Conservation (phyloP, 1,284 basidiomycete species). For the Cutaneotrichosporon arboriforme region DNA sequence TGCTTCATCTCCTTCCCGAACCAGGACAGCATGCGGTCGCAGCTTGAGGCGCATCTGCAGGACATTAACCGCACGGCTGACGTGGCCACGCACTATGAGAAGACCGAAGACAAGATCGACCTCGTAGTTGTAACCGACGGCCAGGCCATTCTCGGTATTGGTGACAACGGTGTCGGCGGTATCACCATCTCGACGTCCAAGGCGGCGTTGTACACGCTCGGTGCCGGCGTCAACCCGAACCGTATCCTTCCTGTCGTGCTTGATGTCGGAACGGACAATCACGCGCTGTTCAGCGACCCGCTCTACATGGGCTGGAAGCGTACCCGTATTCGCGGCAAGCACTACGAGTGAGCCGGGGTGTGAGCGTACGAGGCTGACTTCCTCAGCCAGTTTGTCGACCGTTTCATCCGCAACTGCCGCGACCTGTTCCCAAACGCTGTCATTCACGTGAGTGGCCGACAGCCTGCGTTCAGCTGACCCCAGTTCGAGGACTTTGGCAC, state of each 20-base stretch:
- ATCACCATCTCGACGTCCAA: slow-evolving; percentile 76
- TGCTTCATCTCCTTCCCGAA: slow-evolving; percentile 53
- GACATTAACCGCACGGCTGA: slow-evolving; percentile 55
- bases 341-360: slow-evolving; percentile 38
- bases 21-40: slow-evolving; percentile 60
- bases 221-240: slow-evolving; percentile 72
- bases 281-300: slow-evolving; percentile 48
- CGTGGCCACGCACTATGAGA: slow-evolving; percentile 61
- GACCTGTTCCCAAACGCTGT: slow-evolving; percentile 49
- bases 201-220: slow-evolving; percentile 72
- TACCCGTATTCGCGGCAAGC: slow-evolving; percentile 48
- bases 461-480: slow-evolving; percentile 4
- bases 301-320: slow-evolving; percentile 50
- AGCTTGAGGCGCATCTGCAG: slow-evolving; percentile 46
- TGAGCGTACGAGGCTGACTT: neutral
- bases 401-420: slow-evolving; percentile 50
- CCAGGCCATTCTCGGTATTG: slow-evolving; percentile 73
- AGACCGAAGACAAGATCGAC: slow-evolving; percentile 57
- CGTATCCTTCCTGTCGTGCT: slow-evolving; percentile 61
- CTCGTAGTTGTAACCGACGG: slow-evolving; percentile 75
- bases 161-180: slow-evolving; percentile 49
- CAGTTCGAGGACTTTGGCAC: slow-evolving; percentile 52
- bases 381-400: slow-evolving; percentile 39
- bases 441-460: slow-evolving; percentile 31
- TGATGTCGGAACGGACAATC: slow-evolving; percentile 74